Base-by-base conservation (phyloP, 1,284 basidiomycete species). In the Lentinula novae-zelandiae region DNA sequence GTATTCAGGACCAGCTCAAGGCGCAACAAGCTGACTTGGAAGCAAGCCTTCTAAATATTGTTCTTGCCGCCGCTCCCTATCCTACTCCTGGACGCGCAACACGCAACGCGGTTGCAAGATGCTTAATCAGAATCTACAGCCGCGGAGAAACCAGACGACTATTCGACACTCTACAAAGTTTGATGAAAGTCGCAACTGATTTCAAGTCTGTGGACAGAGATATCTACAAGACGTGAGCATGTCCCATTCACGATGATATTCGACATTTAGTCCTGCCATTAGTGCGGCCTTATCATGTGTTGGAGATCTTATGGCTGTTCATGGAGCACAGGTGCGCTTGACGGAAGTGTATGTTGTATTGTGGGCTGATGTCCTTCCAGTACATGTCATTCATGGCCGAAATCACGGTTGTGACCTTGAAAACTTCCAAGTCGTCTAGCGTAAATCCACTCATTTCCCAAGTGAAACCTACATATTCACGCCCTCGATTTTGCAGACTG, bases 351-450 rank as follows among this genome's bases (percentile, higher is more conserved):
- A 3, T 3, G 8, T 44, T 53, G 48, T 8, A n/a, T 39, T 10
- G n/a, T 31, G 64, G 27, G 46, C 60, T 63, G 58, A 39, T 42
- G 20, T 55, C 15, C 60, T 34, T n/a, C 52, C 67, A 97, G 90
- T 89, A 95, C 72, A 98, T 97, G 95, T 96, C 94, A 0, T 89
- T 95, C 67, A 91, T 95, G 85, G 83, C 89, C 50, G 96, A 98
- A 70, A 90, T 96, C 40, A 78, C 85, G 17, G 76, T 81, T 0
- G 77, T 85, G 0, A 79, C 86, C 0, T 71, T 92, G 53, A 92
- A 87, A 72, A 84, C 86, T 0, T 80, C 84, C 63, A 87, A 84
- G 63, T 85, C 86, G 12, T 93, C 90, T 42, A 81, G 77, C 66
- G 93, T 93, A 65, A 56, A 75, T 70, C 20, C 31, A 12, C 38